Percentiles rank a stretch among this genome's conserved stretches.
These are phyloP conservation scores for Fusarium sp. DNA, from an alignment of 2,329 filamentous ascomycete genomes.

Conservation along the genomic window DNA sequence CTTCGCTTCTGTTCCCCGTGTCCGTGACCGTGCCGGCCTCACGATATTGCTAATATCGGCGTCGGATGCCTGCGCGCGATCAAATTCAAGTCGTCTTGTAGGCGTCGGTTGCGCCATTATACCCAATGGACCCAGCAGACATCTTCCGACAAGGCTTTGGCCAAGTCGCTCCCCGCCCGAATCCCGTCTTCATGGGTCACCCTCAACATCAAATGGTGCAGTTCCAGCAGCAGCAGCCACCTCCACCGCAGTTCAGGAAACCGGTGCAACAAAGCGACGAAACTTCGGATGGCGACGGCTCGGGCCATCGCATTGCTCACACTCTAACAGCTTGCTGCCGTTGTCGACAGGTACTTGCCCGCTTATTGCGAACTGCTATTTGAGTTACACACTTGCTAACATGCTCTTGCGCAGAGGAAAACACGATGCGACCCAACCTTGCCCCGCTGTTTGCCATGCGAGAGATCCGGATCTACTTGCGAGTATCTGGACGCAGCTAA, in stretches of 20 bases:
- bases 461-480: conserved; percentile 90
- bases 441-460: conserved; percentile 91
- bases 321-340: conserved; percentile 85
- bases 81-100: conserved; percentile 10
- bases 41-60: conserved; percentile 29
- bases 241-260: conserved; percentile 49
- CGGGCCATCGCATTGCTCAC: conserved; percentile 76
- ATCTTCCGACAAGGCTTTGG: conserved; percentile 71
- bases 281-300: conserved; percentile 63
- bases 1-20: conserved; percentile 17
- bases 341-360: conserved; percentile 76
- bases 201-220: conserved; percentile 46
- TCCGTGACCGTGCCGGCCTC: conserved; percentile 34
- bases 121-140: conserved; percentile 69
- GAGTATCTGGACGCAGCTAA: conserved; percentile 95
- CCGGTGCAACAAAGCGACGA: conserved; percentile 55
- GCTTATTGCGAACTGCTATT: conserved; percentile 13
- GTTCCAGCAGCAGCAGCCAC: conserved; percentile 46
- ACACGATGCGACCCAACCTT: conserved; percentile 95
- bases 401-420: conserved; percentile 75
- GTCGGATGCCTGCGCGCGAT: conserved; percentile 29
- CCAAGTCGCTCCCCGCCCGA: conserved; percentile 57
- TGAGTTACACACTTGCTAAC: conserved; percentile 28
- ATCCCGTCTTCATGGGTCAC: conserved; percentile 50
- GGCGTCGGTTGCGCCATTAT: conserved; percentile 12